Evolutionary conservation across 768 basidiomycete genomes (phyloP), one percentile per base, ranked within the genome.

Genomic region (Aureoboletus auriporus): DNA sequence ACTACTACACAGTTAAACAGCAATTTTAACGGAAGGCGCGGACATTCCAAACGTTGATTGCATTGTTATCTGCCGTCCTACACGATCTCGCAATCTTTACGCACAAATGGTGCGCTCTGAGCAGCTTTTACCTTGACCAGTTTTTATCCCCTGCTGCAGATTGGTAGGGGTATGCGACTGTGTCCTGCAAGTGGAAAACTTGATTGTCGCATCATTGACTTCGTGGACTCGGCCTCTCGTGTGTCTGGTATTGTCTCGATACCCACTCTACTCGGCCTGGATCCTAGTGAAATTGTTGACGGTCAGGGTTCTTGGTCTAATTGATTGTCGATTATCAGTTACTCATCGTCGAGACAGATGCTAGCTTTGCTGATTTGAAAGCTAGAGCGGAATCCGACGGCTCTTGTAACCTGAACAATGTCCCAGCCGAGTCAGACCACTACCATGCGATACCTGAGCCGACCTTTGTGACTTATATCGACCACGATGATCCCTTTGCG

Each of bases 41-140:
- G 94, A 98, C 70, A 91, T 97, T 44, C 94, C 94, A 3, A 90
- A 89, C 51, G 87, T 96, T 46, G 94, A 98, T 59, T 96, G 93
- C 53, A 78, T 97, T 8, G 65, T 97, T 30, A 71, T 97, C 16
- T 92, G 89, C 13, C 76, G 91, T 16, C 94, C 94, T 14, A 97
- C 94, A 2, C 78, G 87, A 23, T 95, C 93, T 11, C 76, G 82
- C 30, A 97, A 95, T 62, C 67, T 95, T 10, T 92, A 93, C 60
- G 81, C 89, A 14, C 94, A 98, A 60, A 96, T 97, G 92, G 92
- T 91, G 49, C 30, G 73, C 53, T 29, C 11, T 16, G 11, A 26
- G 16, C 26, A 0, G 29, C 16, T 12, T 27, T 39, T 14, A 37
- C 14, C 27, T 28, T 9, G 10, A 31, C 49, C 2, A 23, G 4